A percentile compares a stretch with the other conserved stretches of the same genome.
Conservation (phyloP, 83 land plant genomes). For the Thuja plicata region DNA sequence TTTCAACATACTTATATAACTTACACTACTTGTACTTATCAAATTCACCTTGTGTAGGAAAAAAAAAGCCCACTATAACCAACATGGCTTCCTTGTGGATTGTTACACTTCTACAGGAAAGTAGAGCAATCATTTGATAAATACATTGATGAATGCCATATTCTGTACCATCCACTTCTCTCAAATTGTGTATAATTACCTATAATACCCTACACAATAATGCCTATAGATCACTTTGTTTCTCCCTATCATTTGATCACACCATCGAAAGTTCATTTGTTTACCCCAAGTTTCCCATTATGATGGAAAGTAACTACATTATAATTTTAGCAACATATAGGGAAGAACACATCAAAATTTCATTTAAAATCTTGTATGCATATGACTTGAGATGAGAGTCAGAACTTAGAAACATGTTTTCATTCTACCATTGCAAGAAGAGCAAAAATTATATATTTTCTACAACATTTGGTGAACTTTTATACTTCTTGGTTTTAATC, state of each 20-base stretch:
- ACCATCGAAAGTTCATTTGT: constrained; percentile 35
- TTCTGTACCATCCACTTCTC: constrained; percentile 37
- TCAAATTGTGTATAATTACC: too few species aligned
- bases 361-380: too few species aligned
- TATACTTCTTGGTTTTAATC: too few species aligned
- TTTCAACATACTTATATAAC: constrained; percentile 58
- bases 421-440: too few species aligned
- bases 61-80: constrained; percentile 61
- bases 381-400: too few species aligned
- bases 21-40: constrained; percentile 60
- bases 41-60: constrained; percentile 61
- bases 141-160: constrained; percentile 32
- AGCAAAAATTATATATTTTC: too few species aligned
- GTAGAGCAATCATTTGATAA: constrained; percentile 45
- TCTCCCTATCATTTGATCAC: constrained; percentile 48
- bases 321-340: too few species aligned
- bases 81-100: constrained; percentile 75
- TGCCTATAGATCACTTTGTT: too few species aligned
- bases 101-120: constrained; percentile 47
- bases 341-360: too few species aligned
- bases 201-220: too few species aligned
- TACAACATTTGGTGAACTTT: too few species aligned
- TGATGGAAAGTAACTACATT: constrained; percentile 34
- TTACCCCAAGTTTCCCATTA: constrained; percentile 27
- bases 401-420: constrained; percentile 18